Base-by-base conservation (phyloP, 345 rosid genomes). In the Syzygium aqueum region DNA sequence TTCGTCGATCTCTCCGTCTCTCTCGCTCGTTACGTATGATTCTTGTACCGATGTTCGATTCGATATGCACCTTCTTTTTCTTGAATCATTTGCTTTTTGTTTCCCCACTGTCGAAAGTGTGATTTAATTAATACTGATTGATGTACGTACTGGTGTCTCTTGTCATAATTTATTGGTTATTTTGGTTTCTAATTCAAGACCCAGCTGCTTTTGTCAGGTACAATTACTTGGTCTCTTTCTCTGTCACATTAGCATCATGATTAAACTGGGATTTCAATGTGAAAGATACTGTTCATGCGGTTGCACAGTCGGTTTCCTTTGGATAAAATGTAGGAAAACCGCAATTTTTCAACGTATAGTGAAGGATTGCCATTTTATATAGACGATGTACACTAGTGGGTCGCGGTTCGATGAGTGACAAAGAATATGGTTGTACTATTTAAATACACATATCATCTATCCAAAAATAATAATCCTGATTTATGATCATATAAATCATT, bases 1-100 rank as follows among this genome's bases (percentile, higher is more conserved):
- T 94, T 95, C 53, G 98, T 96, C 51, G 99, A 97, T 85, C 92
- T 94, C 86, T 92, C 98, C 37, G 92, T 96, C 61, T 91, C 94
- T 28, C 94, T 97, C 85, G 94, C 95, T 28, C 98, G 94, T 82
- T 93, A 92, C 85, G 8, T 2, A 23, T 73, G 92, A 73, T 73
- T 90, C n/a, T 93, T 51, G 57, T 17, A 16, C 33, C 80, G 7
- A 73, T 37, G 80, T 37, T 33, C 49, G 25, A 22, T 33, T 37
- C 82, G 27, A 73, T 37, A 73, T 19, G 43, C 49, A 21, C 27
- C 49, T 73, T 73, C 80, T 37, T 73, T 73, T 73, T 37, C 82
- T 37, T 73, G 82, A 37, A 73, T 37, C 82, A 73, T 73, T 37
- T 43, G 82, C 27, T 19, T 37, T 73, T 33, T 10, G 5, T 73